Percentiles rank a stretch among this genome's conserved stretches.
phyloP scores from a whole-genome alignment of 2,329 filamentous ascomycete genomes.

The Penicillium sp. region DNA sequence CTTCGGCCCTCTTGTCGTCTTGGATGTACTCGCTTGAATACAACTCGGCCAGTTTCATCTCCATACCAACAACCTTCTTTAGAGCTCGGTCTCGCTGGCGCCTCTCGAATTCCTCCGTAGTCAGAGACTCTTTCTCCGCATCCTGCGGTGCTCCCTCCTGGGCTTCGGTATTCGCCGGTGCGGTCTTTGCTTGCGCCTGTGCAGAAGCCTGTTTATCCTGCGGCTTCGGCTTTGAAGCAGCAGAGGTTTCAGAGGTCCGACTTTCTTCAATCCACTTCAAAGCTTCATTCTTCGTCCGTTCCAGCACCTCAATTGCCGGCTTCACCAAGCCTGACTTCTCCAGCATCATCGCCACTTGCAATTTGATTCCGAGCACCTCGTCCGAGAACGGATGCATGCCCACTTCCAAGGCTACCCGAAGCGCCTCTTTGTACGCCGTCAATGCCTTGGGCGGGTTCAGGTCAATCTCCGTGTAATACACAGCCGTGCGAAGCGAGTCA shows the following conservation, averaged over 20 bases:
- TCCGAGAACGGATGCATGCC: constrained; percentile 85
- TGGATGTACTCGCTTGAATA: constrained; percentile 72
- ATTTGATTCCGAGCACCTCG: constrained; percentile 82
- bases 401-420: constrained; percentile 65
- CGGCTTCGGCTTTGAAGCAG: constrained; percentile 5
- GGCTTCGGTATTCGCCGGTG: constrained; percentile 18
- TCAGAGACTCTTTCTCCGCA: constrained; percentile 19
- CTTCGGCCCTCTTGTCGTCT: constrained; percentile 67
- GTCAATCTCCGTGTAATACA: constrained; percentile 78
- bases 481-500: constrained; percentile 66
- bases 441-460: constrained; percentile 70
- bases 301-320: constrained; percentile 68
- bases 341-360: constrained; percentile 72
- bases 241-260: constrained; percentile 18
- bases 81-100: constrained; percentile 59
- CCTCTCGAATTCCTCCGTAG: constrained; percentile 26
- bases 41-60: constrained; percentile 77
- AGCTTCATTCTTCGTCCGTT: constrained; percentile 67
- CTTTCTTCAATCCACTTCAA: constrained; percentile 38
- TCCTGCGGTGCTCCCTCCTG: constrained; percentile 21
- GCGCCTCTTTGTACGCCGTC: constrained; percentile 74
- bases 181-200: constrained; percentile 11
- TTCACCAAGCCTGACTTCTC: constrained; percentile 67
- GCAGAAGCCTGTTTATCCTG: constrained; percentile 15
- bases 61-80: constrained; percentile 66